Evolutionary conservation across 371 early-diverging fungal species (phyloP).

Genomic region (Rhizopus arrhizus): DNA sequence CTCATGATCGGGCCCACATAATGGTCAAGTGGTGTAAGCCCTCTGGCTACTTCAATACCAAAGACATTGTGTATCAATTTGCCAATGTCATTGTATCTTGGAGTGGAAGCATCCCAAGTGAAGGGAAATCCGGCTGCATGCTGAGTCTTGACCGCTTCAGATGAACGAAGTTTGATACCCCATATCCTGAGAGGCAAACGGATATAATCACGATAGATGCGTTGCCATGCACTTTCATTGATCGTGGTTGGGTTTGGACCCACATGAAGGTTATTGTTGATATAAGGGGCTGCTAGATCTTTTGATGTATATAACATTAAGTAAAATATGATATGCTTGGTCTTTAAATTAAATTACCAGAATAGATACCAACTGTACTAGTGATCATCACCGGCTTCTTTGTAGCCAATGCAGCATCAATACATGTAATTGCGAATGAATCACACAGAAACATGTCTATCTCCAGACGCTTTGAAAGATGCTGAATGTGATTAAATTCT

Average conservation of each 20-base stretch:
- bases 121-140: background rate
- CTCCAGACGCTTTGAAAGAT: background rate
- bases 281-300: conserved; percentile 24
- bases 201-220: conserved; percentile 4
- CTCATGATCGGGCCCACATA: conserved; percentile 34
- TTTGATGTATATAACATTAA: background rate
- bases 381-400: conserved; percentile 17
- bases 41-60: conserved; percentile 34
- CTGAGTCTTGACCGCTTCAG: background rate
- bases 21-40: conserved; percentile 31
- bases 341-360: conserved; percentile 9
- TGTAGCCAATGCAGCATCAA: conserved; percentile 4
- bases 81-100: conserved; percentile 2
- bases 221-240: conserved; percentile 1
- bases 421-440: conserved; percentile 7
- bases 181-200: background rate
- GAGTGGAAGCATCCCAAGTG: background rate
- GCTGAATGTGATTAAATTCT: conserved; percentile 8
- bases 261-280: conserved; percentile 15
- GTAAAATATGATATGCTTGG: background rate
- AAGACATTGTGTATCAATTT: conserved; percentile 30
- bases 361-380: background rate
- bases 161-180: background rate
- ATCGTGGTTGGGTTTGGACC: conserved; percentile 14
- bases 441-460: conserved; percentile 14